Evolutionary conservation across 768 basidiomycete genomes (phyloP).

Genomic region (Rhodotorula toruloides): DNA sequence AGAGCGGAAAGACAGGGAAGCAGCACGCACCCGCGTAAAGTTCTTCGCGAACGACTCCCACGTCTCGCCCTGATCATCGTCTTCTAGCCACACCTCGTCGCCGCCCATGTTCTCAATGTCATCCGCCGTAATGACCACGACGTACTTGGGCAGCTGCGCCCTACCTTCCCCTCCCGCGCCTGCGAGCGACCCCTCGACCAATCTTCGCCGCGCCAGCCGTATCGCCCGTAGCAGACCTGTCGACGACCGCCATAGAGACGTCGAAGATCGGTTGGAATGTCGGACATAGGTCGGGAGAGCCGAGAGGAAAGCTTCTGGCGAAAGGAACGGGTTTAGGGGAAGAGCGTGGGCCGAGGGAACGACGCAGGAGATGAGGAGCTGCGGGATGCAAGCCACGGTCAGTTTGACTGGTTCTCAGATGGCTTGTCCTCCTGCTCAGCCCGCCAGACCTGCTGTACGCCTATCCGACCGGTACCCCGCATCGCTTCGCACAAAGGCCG

Average conservation of each 20-base stretch:
- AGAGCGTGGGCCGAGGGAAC: constrained; percentile 28
- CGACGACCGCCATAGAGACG: constrained; percentile 29
- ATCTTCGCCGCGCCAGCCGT: constrained; percentile 14
- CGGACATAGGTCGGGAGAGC: constrained; percentile 27
- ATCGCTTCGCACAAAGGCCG: too few relatives aligned
- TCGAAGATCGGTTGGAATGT: constrained; percentile 23
- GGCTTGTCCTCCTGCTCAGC: neutral
- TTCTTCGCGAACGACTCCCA: constrained; percentile 31
- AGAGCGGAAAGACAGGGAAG: neutral
- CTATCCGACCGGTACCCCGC: neutral
- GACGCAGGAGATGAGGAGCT: constrained; percentile 31
- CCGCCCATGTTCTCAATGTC: constrained; percentile 30
- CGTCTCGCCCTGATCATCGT: constrained; percentile 18
- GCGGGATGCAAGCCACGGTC: neutral
- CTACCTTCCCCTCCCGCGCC: constrained; percentile 27
- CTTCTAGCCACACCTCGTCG: constrained; percentile 33
- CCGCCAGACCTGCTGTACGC: neutral
- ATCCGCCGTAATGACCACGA: constrained; percentile 32
- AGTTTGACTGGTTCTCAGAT: too few relatives aligned
- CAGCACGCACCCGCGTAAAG: constrained; percentile 29
- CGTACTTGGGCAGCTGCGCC: constrained; percentile 33
- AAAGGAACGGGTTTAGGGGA: constrained; percentile 36
- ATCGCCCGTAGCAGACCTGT: constrained; percentile 33
- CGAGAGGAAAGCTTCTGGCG: constrained; percentile 29
- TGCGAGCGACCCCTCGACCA: constrained; percentile 23